These are phyloP conservation scores for Blastobotrys attinorum DNA, from an alignment of 805 yeast genomes.

Conservation along the genomic window DNA sequence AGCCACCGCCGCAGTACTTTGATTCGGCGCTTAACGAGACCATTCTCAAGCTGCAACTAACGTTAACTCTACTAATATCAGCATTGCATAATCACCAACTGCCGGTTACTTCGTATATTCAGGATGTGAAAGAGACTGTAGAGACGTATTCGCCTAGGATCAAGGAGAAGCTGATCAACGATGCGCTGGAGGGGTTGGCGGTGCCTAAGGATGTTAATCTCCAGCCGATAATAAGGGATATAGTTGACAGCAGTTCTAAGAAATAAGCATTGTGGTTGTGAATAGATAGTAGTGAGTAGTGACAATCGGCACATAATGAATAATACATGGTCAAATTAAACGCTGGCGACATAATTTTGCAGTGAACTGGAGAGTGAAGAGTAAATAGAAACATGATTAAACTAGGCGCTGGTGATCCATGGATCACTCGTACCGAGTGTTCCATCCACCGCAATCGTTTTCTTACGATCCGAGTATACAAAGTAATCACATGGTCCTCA, in stretches of 20 bases:
- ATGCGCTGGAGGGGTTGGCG: slow-evolving; percentile 18
- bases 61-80: slow-evolving; percentile 18
- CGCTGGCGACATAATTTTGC: no score
- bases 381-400: no score
- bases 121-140: slow-evolving; percentile 15
- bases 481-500: no score
- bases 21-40: slow-evolving; percentile 5
- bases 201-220: slow-evolving; percentile 20
- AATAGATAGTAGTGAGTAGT: not conserved
- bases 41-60: slow-evolving; percentile 15
- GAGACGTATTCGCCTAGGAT: slow-evolving; percentile 7
- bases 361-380: no score
- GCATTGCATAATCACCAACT: slow-evolving; percentile 17
- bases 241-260: not conserved
- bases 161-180: slow-evolving; percentile 13
- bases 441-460: no score
- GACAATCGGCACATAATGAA: no score
- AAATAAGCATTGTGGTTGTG: not conserved
- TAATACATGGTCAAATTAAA: no score
- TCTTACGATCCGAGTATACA: no score
- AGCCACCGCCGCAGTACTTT: slow-evolving; percentile 4
- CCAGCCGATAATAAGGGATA: slow-evolving; percentile 11
- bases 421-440: no score
- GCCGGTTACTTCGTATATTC: slow-evolving; percentile 20
- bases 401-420: no score